phyloP scores from a whole-genome alignment of 768 basidiomycete genomes.

The Mycena rosella region DNA sequence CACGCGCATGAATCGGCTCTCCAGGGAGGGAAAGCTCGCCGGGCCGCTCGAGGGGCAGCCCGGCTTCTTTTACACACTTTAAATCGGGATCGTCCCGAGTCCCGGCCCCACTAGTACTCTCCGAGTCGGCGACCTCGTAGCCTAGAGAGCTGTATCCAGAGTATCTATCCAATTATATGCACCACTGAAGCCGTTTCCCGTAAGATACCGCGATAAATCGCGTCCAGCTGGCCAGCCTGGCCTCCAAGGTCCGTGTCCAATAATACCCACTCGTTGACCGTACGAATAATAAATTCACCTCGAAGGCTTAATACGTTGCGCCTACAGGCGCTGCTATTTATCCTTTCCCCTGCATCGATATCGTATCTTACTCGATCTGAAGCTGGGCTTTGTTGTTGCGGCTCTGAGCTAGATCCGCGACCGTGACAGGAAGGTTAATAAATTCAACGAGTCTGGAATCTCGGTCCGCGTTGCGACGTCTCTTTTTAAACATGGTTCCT shows the following conservation, averaged over 20 bases:
- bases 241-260: slow-evolving; percentile 15
- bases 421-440: not conserved
- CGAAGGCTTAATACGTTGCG: not conserved
- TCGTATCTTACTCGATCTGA: slow-evolving; percentile 9
- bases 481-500: not conserved
- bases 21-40: slow-evolving; percentile 47
- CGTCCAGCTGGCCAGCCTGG: not conserved
- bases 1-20: slow-evolving; percentile 50
- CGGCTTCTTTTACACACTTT: slow-evolving; percentile 54
- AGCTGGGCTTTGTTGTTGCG: not conserved
- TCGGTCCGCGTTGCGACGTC: not conserved
- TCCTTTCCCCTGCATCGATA: slow-evolving; percentile 21
- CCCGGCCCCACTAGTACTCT: not conserved
- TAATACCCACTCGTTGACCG: not conserved
- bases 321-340: slow-evolving; percentile 14
- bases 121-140: not conserved
- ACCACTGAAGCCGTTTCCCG: not conserved
- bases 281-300: not conserved
- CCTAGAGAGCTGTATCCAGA: not conserved
- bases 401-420: not conserved
- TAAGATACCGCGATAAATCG: not conserved
- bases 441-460: not conserved
- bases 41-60: slow-evolving; percentile 52
- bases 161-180: slow-evolving; percentile 6
- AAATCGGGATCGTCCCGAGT: not conserved